Evolutionary conservation across 2,329 filamentous ascomycete species (phyloP), one percentile per base, ranked within the genome.

Genomic region (Colletotrichum tropicicola): DNA sequence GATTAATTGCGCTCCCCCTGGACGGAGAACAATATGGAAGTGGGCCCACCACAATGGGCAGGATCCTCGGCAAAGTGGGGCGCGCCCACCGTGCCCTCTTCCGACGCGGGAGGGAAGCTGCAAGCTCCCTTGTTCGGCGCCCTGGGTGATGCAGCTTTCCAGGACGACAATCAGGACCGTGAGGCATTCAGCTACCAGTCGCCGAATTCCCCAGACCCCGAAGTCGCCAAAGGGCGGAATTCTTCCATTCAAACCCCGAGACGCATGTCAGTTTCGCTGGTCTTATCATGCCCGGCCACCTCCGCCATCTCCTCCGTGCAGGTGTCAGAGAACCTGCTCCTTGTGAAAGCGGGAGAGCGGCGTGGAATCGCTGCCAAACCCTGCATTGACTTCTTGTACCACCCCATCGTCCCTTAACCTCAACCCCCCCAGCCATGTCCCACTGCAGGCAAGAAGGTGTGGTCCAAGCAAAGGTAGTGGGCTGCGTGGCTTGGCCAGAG

Each of bases 21-120:
- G n/a, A 7, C 53, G 19, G 51, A 64, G 62, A 63, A 68, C 63
- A 68, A 68, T 68, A 37, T 49, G 37, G 52, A 53, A 15, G 10
- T 5, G 27, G 15, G n/a, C 12, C 41, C 35, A 13, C 39, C 27
- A 61, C 51, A 68, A 67, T 67, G 28, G 23, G 41, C 30, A 45
- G 39, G 10, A 30, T 30, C 30, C 27, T 48, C 64, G 54, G 53
- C 48, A 39, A 54, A 30, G 55, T 54, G 39, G 54, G 45, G 30
- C 55, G 9, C 43, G 17, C 27, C 41, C 6, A 13, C 47, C 41
- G 47, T 21, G 25, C 35, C 30, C 27, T 25, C 37, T 12, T 37
- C 39, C 48, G 55, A 23, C 39, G 21, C 6, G 28, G 44, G 23
- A 28, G 32, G 32, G 21, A 47, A 15, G 12, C 30, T 56, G 17